Evolutionary conservation across 2,329 filamentous ascomycete species (phyloP).

Genomic region (Aspergillus sp.): DNA sequence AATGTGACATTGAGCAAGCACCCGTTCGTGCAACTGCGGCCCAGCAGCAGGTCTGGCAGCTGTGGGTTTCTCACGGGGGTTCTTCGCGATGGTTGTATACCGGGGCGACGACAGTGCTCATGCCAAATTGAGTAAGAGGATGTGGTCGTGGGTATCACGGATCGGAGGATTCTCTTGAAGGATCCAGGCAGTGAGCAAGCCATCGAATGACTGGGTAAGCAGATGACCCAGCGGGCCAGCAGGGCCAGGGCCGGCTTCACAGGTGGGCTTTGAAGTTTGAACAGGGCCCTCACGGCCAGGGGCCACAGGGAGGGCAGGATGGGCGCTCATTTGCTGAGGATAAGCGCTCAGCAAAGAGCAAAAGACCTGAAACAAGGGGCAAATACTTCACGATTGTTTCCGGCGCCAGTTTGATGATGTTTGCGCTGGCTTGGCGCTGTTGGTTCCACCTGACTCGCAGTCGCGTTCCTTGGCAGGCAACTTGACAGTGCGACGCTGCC

Average conservation of each 20-base stretch:
- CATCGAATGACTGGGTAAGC: background rate
- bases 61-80: background rate
- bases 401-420: conserved; percentile 36
- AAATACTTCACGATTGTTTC: conserved; percentile 34
- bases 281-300: background rate
- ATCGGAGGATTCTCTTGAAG: conserved; percentile 7
- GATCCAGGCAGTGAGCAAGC: background rate
- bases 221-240: conserved; percentile 4
- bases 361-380: conserved; percentile 34
- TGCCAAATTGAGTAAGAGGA: conserved; percentile 3
- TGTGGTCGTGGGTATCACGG: background rate
- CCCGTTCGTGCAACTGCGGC: conserved; percentile 1
- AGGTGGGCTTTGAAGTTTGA: background rate
- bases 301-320: conserved; percentile 3
- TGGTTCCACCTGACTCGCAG: conserved; percentile 5
- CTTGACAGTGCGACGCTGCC: background rate
- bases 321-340: conserved; percentile 24
- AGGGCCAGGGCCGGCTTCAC: background rate
- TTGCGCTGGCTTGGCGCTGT: conserved; percentile 27
- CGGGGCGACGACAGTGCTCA: background rate
- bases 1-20: background rate
- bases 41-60: background rate
- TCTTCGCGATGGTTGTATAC: background rate
- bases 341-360: conserved; percentile 33
- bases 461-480: background rate